phyloP scores from a whole-genome alignment of 2,329 filamentous ascomycete species.

The Penicillium aurantiogriseum region DNA sequence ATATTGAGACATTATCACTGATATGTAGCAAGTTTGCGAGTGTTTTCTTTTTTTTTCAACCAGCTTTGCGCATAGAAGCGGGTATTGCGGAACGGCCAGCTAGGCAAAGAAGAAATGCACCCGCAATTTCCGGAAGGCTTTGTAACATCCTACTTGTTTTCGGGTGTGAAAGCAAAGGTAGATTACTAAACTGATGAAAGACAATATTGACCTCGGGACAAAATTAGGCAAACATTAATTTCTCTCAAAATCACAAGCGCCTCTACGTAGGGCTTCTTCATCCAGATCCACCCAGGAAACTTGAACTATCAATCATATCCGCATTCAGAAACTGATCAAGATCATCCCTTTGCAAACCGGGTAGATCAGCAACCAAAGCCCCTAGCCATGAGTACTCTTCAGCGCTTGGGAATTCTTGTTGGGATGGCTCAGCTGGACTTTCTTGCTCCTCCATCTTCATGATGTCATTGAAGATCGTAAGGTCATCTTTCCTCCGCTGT shows the following conservation, averaged over 20 bases:
- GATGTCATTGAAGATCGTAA: slow-evolving; percentile 29
- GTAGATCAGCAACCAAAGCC: slow-evolving; percentile 43
- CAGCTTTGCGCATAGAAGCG: background rate
- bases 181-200: background rate
- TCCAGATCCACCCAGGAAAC: slow-evolving; percentile 5
- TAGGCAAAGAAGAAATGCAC: background rate
- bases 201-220: background rate
- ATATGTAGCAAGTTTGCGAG: background rate
- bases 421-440: slow-evolving; percentile 5
- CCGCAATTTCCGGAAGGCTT: background rate
- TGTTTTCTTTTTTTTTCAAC: background rate
- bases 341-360: slow-evolving; percentile 41
- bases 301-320: slow-evolving; percentile 24
- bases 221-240: no score
- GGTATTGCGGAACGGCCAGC: slow-evolving; percentile 4
- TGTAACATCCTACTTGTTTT: background rate
- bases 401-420: slow-evolving; percentile 19
- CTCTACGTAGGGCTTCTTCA: background rate
- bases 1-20: background rate
- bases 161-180: background rate
- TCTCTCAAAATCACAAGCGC: background rate
- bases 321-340: slow-evolving; percentile 41
- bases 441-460: slow-evolving; percentile 27
- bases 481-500: slow-evolving; percentile 42
- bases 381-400: slow-evolving; percentile 43